Evolutionary conservation across 106 monocot genomes (phyloP), one percentile per base, ranked within the genome.

Genomic region (Dactylorhiza incarnata): DNA sequence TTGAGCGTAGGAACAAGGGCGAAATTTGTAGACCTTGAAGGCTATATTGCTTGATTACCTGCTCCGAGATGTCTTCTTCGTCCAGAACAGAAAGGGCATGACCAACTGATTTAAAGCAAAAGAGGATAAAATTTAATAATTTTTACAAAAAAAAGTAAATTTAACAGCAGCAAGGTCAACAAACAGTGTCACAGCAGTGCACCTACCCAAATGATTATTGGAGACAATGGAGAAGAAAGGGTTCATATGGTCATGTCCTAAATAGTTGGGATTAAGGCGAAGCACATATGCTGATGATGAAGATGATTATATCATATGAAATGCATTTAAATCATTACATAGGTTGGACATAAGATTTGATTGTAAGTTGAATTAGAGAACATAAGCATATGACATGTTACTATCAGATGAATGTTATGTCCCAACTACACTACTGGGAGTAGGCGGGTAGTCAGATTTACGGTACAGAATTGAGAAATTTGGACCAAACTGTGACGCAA

Each of bases 41-140:
- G 15, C 17, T n/a, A 6, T 62, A 9, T 25, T 24, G 22, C n/a
- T 24, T 37, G 69, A 14, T 70, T 86, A 91, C 88, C 82, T 91
- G 78, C 73, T 84, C 49, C 82, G 76, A 76, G 82, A 68, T 80
- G 84, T 58, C 79, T 84, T 88, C 80, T 79, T 88, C 74, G 78
- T 82, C 88, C 91, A 88, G 65, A 82, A 83, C 43, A 88, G 46
- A 74, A 86, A 75, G 46, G 86, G 82, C 47, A 86, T 11, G 14
- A 84, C 49, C 88, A 86, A 84, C 88, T 91, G 82, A 17, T 75
- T 74, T 13, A 80, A 80, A 78, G 20, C 56, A 6, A 68, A 72
- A 48, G 48, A 76, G 49, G 20, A 47, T 13, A 45, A 75, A 14
- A 20, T 8, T 20, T 20, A 59, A 8, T 22, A 59, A 1, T 9